Evolutionary conservation across 352 stramenopile genomes (phyloP), one percentile per base, ranked within the genome.

Genomic region (Globisporangium megalacanthum): DNA sequence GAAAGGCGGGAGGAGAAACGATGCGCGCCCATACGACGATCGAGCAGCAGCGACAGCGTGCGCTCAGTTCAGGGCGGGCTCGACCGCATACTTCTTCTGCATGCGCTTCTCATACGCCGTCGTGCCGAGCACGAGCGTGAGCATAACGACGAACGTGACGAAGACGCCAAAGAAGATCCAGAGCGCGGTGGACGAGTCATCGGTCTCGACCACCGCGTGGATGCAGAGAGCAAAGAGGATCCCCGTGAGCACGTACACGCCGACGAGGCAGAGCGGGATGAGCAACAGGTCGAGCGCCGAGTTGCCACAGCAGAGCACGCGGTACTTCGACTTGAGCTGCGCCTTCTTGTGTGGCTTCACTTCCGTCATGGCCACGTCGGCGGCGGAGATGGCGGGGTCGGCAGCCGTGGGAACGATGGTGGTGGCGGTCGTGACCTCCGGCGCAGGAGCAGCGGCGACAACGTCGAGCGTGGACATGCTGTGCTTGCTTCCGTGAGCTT

Each of bases 101-200:
- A 83, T 74, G 42, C 64, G 70, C 62, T 84, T 82, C 46, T 89
- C 77, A 74, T 88, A 89, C 15, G 72, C 67, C 56, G 72, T 80
- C 46, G 79, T 77, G 41, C 47, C 68, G 47, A 92, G 75, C 58
- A 89, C 76, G 54, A 87, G 65, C 53, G 63, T 67, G 47, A 92
- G 76, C 68, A 89, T 73, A 56, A 60, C 58, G 50, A 89, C 36
- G 65, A 87, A 89, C 49, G 65, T 63, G 17, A 78, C 72, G 60
- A 85, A 92, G 61, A 89, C 66, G 33, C 72, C 78, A 57, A 90
- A 92, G 68, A 92, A 89, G 46, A 74, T 70, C 82, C 82, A 92
- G n/a, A 92, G 70, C 60, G 79, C 75, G n/a, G 82, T 83, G 52
- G 75, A 73, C 36, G 79, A 87, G 62, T 92, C 76, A 49, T 89